Conservation (phyloP, 352 stramenopile species). For the Globisporangium orthogonon region DNA sequence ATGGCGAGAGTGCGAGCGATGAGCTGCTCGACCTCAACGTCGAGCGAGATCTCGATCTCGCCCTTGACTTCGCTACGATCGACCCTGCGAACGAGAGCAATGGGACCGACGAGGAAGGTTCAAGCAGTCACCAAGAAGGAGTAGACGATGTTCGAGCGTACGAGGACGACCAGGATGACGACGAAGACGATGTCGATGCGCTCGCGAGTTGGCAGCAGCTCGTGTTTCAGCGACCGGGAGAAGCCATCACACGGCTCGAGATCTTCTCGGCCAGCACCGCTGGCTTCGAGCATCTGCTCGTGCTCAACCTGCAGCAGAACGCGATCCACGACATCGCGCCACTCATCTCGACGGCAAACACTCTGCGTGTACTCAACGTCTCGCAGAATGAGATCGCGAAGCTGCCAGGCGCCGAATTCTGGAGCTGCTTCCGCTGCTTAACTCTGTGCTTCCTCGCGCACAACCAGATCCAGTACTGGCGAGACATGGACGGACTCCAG, state of each 20-base stretch:
- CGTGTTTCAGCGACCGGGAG: conserved; percentile 46
- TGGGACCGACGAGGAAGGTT: not conserved
- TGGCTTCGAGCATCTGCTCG: conserved; percentile 44
- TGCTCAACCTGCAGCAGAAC: conserved; percentile 63
- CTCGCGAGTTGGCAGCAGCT: conserved; percentile 37
- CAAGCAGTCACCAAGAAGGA: not conserved
- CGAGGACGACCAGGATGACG: not conserved
- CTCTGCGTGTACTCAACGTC: conserved; percentile 54
- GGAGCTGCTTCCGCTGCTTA: conserved; percentile 37
- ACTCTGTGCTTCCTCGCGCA: conserved; percentile 53
- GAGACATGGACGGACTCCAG: conserved; percentile 36
- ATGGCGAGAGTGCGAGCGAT: not conserved
- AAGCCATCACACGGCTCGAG: conserved; percentile 22
- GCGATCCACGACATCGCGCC: conserved; percentile 46
- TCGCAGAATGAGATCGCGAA: conserved; percentile 42
- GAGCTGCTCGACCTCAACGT: not conserved
- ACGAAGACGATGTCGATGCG: conserved; percentile 4
- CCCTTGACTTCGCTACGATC: not conserved
- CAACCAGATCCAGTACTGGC: conserved; percentile 47
- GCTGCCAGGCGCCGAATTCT: conserved; percentile 44
- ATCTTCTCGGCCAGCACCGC: conserved; percentile 24
- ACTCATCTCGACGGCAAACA: conserved; percentile 28
- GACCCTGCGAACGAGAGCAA: not conserved
- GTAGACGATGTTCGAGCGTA: not conserved
- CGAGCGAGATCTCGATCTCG: too few species aligned